These are phyloP conservation scores for Blattamonas nauphoetae DNA, from an alignment of 78 protist genomes.

Conservation along the genomic window DNA sequence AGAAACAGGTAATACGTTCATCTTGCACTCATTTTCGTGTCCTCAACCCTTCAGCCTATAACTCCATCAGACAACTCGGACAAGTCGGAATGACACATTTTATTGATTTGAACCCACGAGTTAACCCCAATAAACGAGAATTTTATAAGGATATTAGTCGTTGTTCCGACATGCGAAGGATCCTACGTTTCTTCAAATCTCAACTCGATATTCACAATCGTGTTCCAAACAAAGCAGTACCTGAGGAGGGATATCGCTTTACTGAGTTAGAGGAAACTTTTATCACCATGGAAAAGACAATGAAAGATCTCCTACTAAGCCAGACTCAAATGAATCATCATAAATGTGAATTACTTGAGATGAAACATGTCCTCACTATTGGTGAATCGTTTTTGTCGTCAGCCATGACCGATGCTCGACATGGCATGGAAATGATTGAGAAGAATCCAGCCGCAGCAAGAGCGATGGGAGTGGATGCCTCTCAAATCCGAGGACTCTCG, in stretches of 20 bases:
- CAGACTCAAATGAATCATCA: neutral
- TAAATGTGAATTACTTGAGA: neutral
- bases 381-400: neutral
- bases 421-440: no score
- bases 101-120: neutral
- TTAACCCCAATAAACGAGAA: neutral
- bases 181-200: neutral
- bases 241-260: neutral
- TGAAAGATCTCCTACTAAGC: neutral
- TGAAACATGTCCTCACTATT: neutral
- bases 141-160: neutral
- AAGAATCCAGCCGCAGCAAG: no score
- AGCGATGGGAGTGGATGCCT: neutral
- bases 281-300: no score
- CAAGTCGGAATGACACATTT: neutral
- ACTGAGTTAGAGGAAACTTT: neutral
- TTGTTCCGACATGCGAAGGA: slow-evolving; percentile 5
- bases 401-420: neutral
- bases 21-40: neutral
- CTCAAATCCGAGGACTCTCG: neutral
- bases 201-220: neutral
- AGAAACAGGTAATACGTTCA: neutral
- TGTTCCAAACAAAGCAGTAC: neutral
- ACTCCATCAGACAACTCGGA: neutral
- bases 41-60: neutral